Percentiles rank a stretch among this genome's conserved stretches.
phyloP scores from a whole-genome alignment of 2,329 filamentous ascomycete genomes.

The Ceratocystis colombiana region DNA sequence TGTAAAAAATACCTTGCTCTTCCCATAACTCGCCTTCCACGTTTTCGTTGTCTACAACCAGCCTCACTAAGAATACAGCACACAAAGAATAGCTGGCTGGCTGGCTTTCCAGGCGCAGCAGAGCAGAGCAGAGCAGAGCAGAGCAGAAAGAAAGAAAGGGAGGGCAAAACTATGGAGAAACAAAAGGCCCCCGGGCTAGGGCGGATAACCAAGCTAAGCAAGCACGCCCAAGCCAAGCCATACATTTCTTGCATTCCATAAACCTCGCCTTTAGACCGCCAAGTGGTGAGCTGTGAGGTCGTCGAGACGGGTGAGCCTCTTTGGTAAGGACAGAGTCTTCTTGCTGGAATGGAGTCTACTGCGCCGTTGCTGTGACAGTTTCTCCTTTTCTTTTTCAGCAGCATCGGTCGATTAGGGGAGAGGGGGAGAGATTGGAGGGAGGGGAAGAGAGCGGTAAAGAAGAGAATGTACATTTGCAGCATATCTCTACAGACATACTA shows the following conservation, averaged over 20 bases:
- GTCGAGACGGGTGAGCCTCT: too few relatives aligned
- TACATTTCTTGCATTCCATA: neutral
- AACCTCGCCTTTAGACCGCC: too few relatives aligned
- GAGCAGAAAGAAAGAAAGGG: neutral
- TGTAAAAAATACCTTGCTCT: too few relatives aligned
- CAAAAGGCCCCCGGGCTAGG: neutral
- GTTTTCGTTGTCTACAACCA: neutral
- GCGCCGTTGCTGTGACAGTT: constrained; percentile 8
- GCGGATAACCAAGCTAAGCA: neutral
- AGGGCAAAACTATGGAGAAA: neutral
- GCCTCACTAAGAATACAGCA: neutral
- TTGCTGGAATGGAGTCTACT: constrained; percentile 7
- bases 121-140: neutral
- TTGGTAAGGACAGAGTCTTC: too few relatives aligned
- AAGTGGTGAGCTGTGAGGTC: too few relatives aligned
- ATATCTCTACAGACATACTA: too few relatives aligned
- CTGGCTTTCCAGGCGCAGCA: neutral
- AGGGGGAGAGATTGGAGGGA: neutral
- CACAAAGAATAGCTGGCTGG: neutral
- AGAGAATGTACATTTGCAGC: neutral
- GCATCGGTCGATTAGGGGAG: neutral
- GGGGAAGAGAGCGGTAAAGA: neutral
- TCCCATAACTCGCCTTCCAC: too few relatives aligned
- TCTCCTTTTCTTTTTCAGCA: constrained; percentile 1
- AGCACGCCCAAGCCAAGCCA: neutral